Evolutionary conservation across 345 rosid species (phyloP).

Genomic region (Gossypium sturtianum): DNA sequence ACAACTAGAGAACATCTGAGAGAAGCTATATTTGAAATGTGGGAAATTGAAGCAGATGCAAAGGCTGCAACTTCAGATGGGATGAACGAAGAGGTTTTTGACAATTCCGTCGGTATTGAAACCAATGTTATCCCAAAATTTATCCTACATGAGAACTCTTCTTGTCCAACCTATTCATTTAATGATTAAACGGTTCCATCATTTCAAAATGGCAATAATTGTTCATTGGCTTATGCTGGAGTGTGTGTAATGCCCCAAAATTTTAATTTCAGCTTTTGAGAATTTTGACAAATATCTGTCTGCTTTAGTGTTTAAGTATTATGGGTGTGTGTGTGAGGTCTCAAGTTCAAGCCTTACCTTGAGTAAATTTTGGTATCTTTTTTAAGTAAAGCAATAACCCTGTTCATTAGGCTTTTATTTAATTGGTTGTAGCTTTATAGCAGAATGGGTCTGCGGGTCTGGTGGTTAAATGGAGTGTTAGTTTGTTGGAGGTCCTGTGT

Average conservation of each 20-base stretch:
- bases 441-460: too few relatives aligned
- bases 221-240: slow-evolving; percentile 33
- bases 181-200: slow-evolving; percentile 80
- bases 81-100: slow-evolving; percentile 56
- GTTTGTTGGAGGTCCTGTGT: too few relatives aligned
- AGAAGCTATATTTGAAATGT: slow-evolving; percentile 70
- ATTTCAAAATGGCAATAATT: slow-evolving; percentile 25
- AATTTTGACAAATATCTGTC: too few relatives aligned
- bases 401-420: too few relatives aligned
- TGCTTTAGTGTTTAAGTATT: too few relatives aligned
- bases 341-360: too few relatives aligned
- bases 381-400: too few relatives aligned
- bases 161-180: slow-evolving; percentile 44
- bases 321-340: too few relatives aligned
- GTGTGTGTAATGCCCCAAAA: slow-evolving; percentile 4
- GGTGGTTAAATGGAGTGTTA: too few relatives aligned
- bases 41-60: slow-evolving; percentile 65
- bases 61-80: slow-evolving; percentile 32
- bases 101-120: slow-evolving; percentile 46
- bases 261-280: too few relatives aligned
- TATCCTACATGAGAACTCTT: slow-evolving; percentile 30
- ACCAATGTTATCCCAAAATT: slow-evolving; percentile 29
- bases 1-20: slow-evolving; percentile 42
- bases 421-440: too few relatives aligned
- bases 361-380: too few relatives aligned